These are phyloP conservation scores for Tephrocybe rancida DNA, from an alignment of 768 basidiomycete species.

Conservation along the genomic window DNA sequence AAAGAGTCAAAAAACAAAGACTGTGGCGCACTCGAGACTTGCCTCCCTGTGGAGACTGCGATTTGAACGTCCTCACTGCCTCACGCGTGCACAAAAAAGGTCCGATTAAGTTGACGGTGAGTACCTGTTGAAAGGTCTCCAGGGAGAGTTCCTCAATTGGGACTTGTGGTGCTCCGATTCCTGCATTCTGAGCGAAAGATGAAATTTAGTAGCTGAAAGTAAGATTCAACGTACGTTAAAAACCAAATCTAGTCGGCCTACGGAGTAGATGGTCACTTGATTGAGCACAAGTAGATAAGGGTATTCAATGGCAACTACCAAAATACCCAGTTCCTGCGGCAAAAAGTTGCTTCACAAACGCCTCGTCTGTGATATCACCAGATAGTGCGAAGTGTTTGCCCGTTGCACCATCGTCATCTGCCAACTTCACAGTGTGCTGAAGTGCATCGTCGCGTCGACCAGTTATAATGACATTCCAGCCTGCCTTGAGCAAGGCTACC, in stretches of 20 bases:
- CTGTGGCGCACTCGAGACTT: conserved; percentile 14
- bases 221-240: conserved; percentile 66
- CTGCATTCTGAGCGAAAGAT: conserved; percentile 66
- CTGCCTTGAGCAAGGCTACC: conserved; percentile 66
- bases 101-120: conserved; percentile 73
- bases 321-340: conserved; percentile 51
- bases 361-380: conserved; percentile 70
- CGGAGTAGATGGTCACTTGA: background rate
- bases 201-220: background rate
- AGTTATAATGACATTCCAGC: conserved; percentile 70
- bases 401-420: conserved; percentile 27
- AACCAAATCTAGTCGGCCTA: conserved; percentile 70
- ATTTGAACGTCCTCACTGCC: conserved; percentile 74
- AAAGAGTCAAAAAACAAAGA: background rate
- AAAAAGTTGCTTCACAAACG: conserved; percentile 65
- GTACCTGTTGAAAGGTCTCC: conserved; percentile 60
- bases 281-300: background rate
- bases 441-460: conserved; percentile 63
- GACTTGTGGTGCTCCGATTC: conserved; percentile 48
- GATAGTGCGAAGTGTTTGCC: conserved; percentile 44
- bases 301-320: conserved; percentile 39
- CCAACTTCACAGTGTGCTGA: conserved; percentile 53
- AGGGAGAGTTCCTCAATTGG: conserved; percentile 65
- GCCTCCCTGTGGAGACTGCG: conserved; percentile 74
- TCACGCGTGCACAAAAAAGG: conserved; percentile 79